Evolutionary conservation across 441 rosid genomes (phyloP).

Genomic region (Euphorbia schlechtendalii): DNA sequence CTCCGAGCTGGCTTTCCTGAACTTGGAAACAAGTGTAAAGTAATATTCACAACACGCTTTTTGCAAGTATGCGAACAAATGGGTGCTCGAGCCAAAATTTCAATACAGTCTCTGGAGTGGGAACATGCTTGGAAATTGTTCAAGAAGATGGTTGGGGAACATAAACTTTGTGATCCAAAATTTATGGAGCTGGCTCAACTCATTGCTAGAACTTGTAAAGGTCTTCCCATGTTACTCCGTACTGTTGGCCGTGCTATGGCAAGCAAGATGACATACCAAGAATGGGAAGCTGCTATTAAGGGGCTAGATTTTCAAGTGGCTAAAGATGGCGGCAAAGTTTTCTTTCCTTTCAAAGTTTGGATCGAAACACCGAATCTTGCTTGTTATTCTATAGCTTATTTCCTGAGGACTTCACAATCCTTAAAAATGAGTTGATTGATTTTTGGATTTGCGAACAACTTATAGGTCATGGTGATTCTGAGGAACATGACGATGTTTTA

Average conservation of each 20-base stretch:
- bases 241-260: too few species aligned
- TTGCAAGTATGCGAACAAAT: background rate
- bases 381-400: background rate
- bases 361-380: background rate
- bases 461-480: too few species aligned
- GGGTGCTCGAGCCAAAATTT: background rate
- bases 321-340: background rate
- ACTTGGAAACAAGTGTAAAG: background rate
- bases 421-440: too few species aligned
- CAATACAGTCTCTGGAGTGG: background rate
- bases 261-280: too few species aligned
- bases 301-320: too few species aligned
- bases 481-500: background rate
- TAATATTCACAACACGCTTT: background rate
- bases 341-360: background rate
- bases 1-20: too few species aligned
- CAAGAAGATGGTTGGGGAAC: background rate
- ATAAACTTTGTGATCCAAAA: background rate
- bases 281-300: too few species aligned
- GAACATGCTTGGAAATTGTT: background rate
- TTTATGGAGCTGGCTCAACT: background rate
- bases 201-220: background rate
- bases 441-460: background rate
- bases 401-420: background rate
- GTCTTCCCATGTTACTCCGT: background rate